Conservation (phyloP, 495 filamentous ascomycete species). For the Penicillium dipodomyicola region DNA sequence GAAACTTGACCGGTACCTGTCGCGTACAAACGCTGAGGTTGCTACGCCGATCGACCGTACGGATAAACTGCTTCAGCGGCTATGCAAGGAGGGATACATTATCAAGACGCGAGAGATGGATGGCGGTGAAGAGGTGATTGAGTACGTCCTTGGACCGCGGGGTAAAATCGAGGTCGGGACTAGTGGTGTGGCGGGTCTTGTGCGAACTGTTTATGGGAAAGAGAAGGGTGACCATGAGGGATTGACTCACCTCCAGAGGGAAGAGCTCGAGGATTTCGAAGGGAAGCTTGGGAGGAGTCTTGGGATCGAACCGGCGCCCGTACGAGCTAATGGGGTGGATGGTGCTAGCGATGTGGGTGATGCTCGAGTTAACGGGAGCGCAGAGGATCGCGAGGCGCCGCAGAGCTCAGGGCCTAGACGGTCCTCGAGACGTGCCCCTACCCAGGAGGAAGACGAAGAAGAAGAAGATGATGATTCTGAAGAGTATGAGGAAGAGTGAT, state of each 20-base stretch:
- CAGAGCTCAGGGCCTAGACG: constrained; percentile 14
- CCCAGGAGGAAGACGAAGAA: constrained; percentile 11
- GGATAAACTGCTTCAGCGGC: constrained; percentile 67
- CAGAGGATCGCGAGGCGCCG: not conserved
- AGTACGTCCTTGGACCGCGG: constrained; percentile 76
- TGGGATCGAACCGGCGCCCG: constrained; percentile 15
- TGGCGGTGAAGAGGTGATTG: constrained; percentile 69
- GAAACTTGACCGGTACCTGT: constrained; percentile 70
- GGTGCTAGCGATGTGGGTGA: not conserved
- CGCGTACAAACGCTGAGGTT: constrained; percentile 69
- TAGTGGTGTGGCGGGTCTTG: constrained; percentile 65
- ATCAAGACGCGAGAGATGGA: constrained; percentile 65
- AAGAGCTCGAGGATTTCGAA: constrained; percentile 33
- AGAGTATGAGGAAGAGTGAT: not conserved
- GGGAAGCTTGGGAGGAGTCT: constrained; percentile 32
- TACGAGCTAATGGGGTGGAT: constrained; percentile 9
- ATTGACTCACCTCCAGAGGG: constrained; percentile 42
- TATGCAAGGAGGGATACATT: constrained; percentile 81
- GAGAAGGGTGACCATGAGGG: constrained; percentile 28
- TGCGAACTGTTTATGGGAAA: constrained; percentile 58
- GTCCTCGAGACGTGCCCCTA: constrained; percentile 13
- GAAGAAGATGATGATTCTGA: constrained; percentile 15
- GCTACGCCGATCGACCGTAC: constrained; percentile 76
- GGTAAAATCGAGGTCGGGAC: constrained; percentile 84
- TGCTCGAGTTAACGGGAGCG: constrained; percentile 4